Evolutionary conservation across 75 land plant species (phyloP).

Genomic region (Picea glauca): DNA sequence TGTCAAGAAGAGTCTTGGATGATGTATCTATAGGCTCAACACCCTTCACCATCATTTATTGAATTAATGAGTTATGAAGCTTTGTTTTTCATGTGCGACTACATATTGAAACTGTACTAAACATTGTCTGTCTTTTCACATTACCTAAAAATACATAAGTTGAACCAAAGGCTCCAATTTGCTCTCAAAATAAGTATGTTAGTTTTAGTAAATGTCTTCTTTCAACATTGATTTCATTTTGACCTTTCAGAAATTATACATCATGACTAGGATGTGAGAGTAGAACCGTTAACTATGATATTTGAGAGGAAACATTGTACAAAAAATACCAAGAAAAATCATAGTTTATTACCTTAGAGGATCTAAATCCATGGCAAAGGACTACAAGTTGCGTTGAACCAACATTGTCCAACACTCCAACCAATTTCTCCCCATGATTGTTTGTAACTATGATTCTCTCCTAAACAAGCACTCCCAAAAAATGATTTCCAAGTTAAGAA

Average conservation of each 20-base stretch:
- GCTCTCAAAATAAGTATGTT: background rate
- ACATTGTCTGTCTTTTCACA: background rate
- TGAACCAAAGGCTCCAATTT: background rate
- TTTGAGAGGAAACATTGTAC: background rate
- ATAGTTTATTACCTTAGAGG: conserved; percentile 24
- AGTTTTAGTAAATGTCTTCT: background rate
- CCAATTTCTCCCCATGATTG: conserved; percentile 29
- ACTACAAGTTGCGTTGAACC: conserved; percentile 37
- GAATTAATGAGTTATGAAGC: too few species aligned
- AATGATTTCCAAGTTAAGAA: background rate
- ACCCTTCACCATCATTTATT: too few species aligned
- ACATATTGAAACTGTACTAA: too few species aligned
- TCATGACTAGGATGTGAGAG: background rate
- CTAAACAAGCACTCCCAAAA: conserved; percentile 1
- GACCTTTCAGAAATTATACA: background rate
- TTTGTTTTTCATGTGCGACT: too few species aligned
- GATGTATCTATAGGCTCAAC: too few species aligned
- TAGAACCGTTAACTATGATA: background rate
- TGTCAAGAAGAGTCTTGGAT: too few species aligned
- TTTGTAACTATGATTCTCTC: conserved; percentile 28
- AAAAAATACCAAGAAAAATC: background rate
- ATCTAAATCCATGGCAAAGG: conserved; percentile 54
- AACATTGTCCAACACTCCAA: conserved; percentile 34
- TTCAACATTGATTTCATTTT: background rate
- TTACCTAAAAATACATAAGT: background rate